A percentile compares a stretch with the other conserved stretches of the same genome.
Evolutionary conservation across 176 grass and related monocot genomes (phyloP).

Genomic region (Eleusine indica): DNA sequence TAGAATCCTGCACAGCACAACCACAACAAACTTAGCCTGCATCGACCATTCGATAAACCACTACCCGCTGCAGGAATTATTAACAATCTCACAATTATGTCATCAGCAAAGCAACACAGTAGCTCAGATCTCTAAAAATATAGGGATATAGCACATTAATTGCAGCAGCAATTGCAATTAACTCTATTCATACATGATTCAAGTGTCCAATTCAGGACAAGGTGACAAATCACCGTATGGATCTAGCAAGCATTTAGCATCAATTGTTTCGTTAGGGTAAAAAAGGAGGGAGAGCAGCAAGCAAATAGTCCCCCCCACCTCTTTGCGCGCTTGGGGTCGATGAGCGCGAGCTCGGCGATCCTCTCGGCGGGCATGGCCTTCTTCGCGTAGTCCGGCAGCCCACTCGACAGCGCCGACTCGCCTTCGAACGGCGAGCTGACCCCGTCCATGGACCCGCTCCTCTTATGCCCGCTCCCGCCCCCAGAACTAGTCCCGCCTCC

Average conservation of each 20-base stretch:
- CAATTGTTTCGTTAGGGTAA: background rate
- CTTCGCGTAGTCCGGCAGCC: slow-evolving; percentile 81
- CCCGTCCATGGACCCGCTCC: slow-evolving; percentile 89
- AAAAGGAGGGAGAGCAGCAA: background rate
- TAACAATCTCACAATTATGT: slow-evolving; percentile 9
- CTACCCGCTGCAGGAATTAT: background rate
- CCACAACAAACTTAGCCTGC: slow-evolving; percentile 8
- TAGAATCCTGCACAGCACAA: slow-evolving; percentile 67
- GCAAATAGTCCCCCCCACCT: slow-evolving; percentile 45
- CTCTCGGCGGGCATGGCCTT: slow-evolving; percentile 79
- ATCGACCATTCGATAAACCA: background rate
- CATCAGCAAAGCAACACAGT: background rate
- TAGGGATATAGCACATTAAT: background rate
- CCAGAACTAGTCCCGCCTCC: background rate
- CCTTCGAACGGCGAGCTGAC: slow-evolving; percentile 65
- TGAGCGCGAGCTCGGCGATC: slow-evolving; percentile 81
- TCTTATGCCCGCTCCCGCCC: slow-evolving; percentile 49
- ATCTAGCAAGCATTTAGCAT: slow-evolving; percentile 25
- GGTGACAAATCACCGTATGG: background rate
- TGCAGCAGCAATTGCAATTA: background rate
- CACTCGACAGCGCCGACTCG: slow-evolving; percentile 56
- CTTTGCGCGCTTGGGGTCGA: slow-evolving; percentile 97
- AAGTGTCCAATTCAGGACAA: background rate
- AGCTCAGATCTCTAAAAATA: slow-evolving; percentile 14
- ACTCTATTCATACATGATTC: background rate